These are phyloP conservation scores for Dendrocalamus sinicus DNA, from an alignment of 176 grass and related monocot species.

Conservation along the genomic window DNA sequence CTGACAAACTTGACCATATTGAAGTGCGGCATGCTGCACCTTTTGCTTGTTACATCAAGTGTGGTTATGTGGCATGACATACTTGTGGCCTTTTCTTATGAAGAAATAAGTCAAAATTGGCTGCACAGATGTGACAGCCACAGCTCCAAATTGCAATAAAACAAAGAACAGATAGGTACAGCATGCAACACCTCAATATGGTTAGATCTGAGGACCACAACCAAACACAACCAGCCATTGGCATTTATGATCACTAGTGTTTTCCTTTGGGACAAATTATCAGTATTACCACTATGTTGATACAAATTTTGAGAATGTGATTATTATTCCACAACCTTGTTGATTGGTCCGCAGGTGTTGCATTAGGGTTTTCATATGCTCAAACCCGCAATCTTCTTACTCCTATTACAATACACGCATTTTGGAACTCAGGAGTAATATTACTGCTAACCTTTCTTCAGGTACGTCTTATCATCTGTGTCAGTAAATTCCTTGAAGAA, in stretches of 20 bases:
- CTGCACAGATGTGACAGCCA: not conserved
- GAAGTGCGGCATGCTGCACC: not conserved
- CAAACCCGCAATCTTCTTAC: constrained; percentile 93
- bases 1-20: constrained; percentile 11
- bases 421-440: constrained; percentile 93
- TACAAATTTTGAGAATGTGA: not conserved
- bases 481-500: constrained; percentile 8
- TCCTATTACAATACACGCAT: constrained; percentile 86
- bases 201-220: not conserved
- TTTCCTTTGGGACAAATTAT: not conserved
- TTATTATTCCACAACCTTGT: not conserved
- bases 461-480: constrained; percentile 50
- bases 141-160: not conserved
- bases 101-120: constrained; percentile 17
- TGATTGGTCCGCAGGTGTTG: constrained; percentile 59
- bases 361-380: constrained; percentile 88
- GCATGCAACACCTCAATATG: not conserved
- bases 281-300: not conserved
- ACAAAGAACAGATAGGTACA: not conserved
- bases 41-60: constrained; percentile 5
- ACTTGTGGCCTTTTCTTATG: constrained; percentile 8
- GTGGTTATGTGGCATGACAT: not conserved
- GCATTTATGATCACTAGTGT: not conserved
- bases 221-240: not conserved
- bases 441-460: constrained; percentile 94